phyloP scores from a whole-genome alignment of 2,329 filamentous ascomycete genomes.

The Colletotrichum lentis region DNA sequence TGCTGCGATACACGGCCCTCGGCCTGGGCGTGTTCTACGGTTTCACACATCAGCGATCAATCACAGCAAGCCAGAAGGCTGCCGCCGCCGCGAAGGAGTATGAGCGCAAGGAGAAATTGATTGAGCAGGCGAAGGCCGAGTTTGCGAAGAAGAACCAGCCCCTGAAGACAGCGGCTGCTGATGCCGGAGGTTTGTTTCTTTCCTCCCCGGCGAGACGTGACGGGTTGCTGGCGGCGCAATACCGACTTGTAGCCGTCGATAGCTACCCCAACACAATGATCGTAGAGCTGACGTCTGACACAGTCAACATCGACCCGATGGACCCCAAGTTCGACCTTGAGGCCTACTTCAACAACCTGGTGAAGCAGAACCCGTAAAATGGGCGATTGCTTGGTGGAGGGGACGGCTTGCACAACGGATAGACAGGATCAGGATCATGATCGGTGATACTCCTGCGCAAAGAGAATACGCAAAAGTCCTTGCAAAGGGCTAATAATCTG shows the following conservation, averaged over 20 bases:
- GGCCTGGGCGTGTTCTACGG: conserved; percentile 93
- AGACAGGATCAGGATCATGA: conserved; percentile 40
- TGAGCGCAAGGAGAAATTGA: conserved; percentile 88
- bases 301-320: conserved; percentile 78
- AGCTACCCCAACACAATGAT: not conserved
- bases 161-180: conserved; percentile 39
- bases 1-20: conserved; percentile 96
- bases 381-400: conserved; percentile 41
- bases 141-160: conserved; percentile 79
- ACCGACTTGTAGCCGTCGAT: not conserved
- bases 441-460: conserved; percentile 36
- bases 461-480: conserved; percentile 29
- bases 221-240: not conserved
- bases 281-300: conserved; percentile 26
- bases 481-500: conserved; percentile 32
- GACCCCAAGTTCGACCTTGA: conserved; percentile 95
- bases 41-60: conserved; percentile 87
- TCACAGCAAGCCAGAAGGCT: conserved; percentile 75
- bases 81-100: conserved; percentile 82
- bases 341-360: conserved; percentile 75
- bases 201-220: not conserved
- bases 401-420: conserved; percentile 44
- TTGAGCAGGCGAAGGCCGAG: conserved; percentile 90
- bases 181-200: conserved; percentile 33
- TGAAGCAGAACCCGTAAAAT: conserved; percentile 60